Evolutionary conservation across 768 basidiomycete genomes (phyloP).

Genomic region (Boletus pseudopeckii): DNA sequence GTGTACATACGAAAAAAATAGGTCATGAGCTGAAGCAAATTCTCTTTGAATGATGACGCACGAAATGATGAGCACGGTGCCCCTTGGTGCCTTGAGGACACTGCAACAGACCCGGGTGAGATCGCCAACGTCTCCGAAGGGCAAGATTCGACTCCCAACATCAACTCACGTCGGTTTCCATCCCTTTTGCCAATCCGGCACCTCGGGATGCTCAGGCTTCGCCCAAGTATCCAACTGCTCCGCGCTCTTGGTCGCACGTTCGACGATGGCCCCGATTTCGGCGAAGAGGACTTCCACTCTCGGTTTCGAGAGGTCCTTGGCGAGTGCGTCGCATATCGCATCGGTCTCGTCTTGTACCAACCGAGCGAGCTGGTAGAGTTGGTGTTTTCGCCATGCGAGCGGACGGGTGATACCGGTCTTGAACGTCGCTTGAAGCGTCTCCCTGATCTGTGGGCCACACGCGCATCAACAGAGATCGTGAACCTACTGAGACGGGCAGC

Average conservation of each 20-base stretch:
- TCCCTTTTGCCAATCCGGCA: constrained; percentile 39
- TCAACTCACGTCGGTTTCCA: constrained; percentile 46
- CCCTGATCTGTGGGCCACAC: constrained; percentile 32
- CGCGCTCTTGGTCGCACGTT: constrained; percentile 41
- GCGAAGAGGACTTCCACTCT: constrained; percentile 30
- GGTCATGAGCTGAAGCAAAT: neutral
- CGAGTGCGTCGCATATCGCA: constrained; percentile 42
- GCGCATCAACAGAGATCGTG: neutral
- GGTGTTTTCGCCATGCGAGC: constrained; percentile 58
- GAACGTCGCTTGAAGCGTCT: constrained; percentile 45
- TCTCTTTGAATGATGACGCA: constrained; percentile 26
- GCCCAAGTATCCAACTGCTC: constrained; percentile 59
- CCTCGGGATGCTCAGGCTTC: constrained; percentile 38
- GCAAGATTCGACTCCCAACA: neutral
- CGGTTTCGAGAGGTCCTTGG: constrained; percentile 51
- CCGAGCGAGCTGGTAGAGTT: constrained; percentile 60
- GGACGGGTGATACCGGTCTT: constrained; percentile 46
- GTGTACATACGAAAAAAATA: neutral
- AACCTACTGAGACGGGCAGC: too few relatives aligned
- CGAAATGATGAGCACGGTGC: constrained; percentile 59
- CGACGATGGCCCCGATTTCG: constrained; percentile 47
- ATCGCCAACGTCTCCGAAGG: neutral
- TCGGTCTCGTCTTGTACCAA: constrained; percentile 61
- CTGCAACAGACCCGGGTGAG: constrained; percentile 5
- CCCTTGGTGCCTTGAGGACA: constrained; percentile 56